phyloP scores from a whole-genome alignment of 1,284 basidiomycete species.

The Neotropicomus parvogracilis region DNA sequence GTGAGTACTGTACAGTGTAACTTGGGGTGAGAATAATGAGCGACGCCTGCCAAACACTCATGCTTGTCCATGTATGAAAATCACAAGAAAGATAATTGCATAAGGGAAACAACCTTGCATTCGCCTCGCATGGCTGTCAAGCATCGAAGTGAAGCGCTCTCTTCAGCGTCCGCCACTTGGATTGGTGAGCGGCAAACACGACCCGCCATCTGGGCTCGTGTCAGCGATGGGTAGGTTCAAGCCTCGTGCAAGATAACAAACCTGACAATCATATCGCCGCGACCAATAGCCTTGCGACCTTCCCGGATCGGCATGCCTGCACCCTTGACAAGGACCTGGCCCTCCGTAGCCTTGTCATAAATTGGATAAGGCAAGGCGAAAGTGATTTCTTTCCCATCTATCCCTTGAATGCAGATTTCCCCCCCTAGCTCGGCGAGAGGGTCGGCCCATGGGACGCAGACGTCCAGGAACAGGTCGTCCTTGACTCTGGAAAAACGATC shows the following conservation, averaged over 20 bases:
- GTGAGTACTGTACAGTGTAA: conserved; percentile 32
- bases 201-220: conserved; percentile 29
- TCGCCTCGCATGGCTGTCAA: conserved; percentile 16
- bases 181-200: conserved; percentile 27
- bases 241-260: conserved; percentile 38
- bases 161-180: conserved; percentile 33
- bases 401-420: conserved; percentile 55
- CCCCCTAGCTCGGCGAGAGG: conserved; percentile 49
- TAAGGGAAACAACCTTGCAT: conserved; percentile 18
- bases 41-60: conserved; percentile 9
- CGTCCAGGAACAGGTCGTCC: conserved; percentile 68
- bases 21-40: conserved; percentile 7
- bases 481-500: conserved; percentile 65
- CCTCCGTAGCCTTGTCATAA: conserved; percentile 59
- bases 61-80: conserved; percentile 20
- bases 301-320: conserved; percentile 84
- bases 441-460: conserved; percentile 71
- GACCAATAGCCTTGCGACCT: conserved; percentile 57
- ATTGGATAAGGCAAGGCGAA: conserved; percentile 63
- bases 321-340: conserved; percentile 57
- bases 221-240: conserved; percentile 1
- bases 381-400: conserved; percentile 66
- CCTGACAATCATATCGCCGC: conserved; percentile 77
- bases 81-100: conserved; percentile 19
- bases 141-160: conserved; percentile 28